Evolutionary conservation across 2,329 filamentous ascomycete species (phyloP), one percentile per base, ranked within the genome.

Genomic region (Proliferodiscus dingleyae): DNA sequence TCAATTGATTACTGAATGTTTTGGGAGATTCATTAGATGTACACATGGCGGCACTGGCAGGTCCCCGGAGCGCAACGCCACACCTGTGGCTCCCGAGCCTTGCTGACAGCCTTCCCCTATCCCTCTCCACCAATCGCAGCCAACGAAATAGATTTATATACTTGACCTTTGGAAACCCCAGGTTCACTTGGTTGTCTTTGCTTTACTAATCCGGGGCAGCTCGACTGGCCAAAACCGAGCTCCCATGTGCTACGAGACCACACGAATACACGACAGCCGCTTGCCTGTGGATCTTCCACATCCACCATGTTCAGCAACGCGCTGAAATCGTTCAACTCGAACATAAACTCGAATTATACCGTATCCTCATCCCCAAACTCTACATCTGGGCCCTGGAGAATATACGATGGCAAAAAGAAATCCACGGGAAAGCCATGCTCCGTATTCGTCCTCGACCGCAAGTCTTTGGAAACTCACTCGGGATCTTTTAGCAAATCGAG

Each of bases 331-430:
- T 91, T 97, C 66, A 85, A 83, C 54, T 91, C 79, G 58, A 95
- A 96, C 69, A 97, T 98, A 70, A 83, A 83, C 49, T 83, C 85
- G 63, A 94, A 95, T 70, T 98, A 98, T 69, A 81, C 85, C 57
- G 75, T 97, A 55, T 84, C 88, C 18, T 75, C 83, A 21, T 81
- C 80, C 49, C 79, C 86, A 9, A 84, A 81, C n/a, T 86, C 89
- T 41, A 81, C 81, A 42, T 87, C 90, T 13, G 93, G 93, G 15
- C 88, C 90, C 47, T 98, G 93, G 93, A 95, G 89, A 71, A 93
- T 98, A 61, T 91, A 91, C 75, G 90, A 96, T 70, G 90, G 87
- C 48, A 97, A 95, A 73, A 94, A 94, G 71, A 97, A 96, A 70
- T 89, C 86, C 23, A 95, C 89, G 0, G 88, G 87, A 55, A 95